A percentile compares a stretch with the other conserved stretches of the same genome.
Evolutionary conservation across 805 yeast genomes (phyloP).

Genomic region (Hanseniaspora jakobsenii): DNA sequence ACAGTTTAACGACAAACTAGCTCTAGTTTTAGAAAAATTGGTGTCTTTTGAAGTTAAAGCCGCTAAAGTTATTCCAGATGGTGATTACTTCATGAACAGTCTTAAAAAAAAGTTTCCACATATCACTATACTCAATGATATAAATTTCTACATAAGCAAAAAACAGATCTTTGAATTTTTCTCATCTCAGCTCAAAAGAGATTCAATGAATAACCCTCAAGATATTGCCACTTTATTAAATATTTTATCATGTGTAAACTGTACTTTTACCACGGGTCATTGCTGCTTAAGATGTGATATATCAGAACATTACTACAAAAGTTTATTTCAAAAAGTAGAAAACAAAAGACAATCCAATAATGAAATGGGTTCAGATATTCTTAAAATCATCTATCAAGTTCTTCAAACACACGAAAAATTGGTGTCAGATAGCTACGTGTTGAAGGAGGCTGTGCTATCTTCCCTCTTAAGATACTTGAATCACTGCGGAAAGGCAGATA

Average conservation of each 20-base stretch:
- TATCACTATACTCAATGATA: no score
- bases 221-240: neutral
- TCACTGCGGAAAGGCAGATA: conserved; percentile 3
- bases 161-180: conserved; percentile 11
- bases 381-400: neutral
- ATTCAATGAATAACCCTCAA: neutral
- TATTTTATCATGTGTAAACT: conserved; percentile 1
- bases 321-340: neutral
- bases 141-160: no score
- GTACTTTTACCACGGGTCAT: conserved; percentile 3
- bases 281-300: conserved; percentile 12
- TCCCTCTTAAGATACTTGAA: neutral
- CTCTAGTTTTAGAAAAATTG: no score
- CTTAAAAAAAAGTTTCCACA: no score
- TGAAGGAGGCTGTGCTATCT: conserved; percentile 2
- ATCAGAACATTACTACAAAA: conserved; percentile 8
- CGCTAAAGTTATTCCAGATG: no score
- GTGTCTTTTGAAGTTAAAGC: no score
- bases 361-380: neutral
- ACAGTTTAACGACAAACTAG: neutral
- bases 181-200: neutral
- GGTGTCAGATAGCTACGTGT: neutral
- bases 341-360: conserved; percentile 4
- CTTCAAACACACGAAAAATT: neutral
- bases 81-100: no score